Evolutionary conservation across 306 rosid species (phyloP), one percentile per base, ranked within the genome.

Genomic region (Cicer judaicum): DNA sequence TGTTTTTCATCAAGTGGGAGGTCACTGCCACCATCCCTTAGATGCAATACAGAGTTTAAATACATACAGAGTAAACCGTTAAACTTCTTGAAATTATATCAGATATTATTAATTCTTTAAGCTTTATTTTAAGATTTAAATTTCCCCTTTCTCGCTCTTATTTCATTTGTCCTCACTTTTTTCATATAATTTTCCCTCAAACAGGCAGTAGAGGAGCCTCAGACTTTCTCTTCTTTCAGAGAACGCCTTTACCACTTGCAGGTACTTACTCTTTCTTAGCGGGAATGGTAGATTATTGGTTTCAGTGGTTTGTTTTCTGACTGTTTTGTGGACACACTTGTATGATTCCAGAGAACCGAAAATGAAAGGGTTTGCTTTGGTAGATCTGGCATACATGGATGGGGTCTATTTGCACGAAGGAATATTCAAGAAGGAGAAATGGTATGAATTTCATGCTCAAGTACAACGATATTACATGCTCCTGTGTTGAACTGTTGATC

Each of bases 361-460:
- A 83, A 85, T 5, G 93, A 87, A 56, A 87, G 99, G 18, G 98
- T 90, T 86, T 95, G 98, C 91, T 92, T 89, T 61, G 99, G 98
- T 85, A 90, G 96, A 89, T 95, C 99, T 1, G 99, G 99, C 69
- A 95, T 95, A 78, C 99, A 95, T 80, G 99, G 98, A 73, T 95
- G 99, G 99, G 99, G 99, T 78, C 97, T 95, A 72, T 95, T 95
- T 80, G 97, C 99, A 5, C 92, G 93, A 6, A 88, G 93, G 81
- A 84, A 78, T 83, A 90, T 95, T 86, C 99, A 88, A 85, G 99
- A 95, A 90, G 99, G 99, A 74, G 99, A 95, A 74, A 95, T 95
- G 98, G 99, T 92, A 88, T 57, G 79, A 80, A 65, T 55, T 7
- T 69, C 66, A 43, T 47, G 75, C 70, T 66, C 49, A 21, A 57